Evolutionary conservation across 139 green algal species (phyloP).

Genomic region (Coelastrella sp.): DNA sequence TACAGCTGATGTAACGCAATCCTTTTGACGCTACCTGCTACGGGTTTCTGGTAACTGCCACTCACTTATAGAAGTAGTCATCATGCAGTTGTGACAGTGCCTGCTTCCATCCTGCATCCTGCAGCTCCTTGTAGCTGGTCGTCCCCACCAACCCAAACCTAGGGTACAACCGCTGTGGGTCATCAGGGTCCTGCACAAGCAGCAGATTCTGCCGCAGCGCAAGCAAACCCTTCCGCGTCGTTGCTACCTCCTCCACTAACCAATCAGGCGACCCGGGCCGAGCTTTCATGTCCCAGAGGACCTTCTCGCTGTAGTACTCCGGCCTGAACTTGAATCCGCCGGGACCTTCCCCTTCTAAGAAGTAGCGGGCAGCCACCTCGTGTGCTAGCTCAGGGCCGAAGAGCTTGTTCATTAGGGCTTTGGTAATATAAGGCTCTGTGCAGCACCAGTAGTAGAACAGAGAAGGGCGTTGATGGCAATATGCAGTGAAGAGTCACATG

Average conservation of each 20-base stretch:
- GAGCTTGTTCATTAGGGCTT: constrained; percentile 42
- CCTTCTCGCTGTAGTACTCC: constrained; percentile 60
- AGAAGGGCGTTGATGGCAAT: too few species aligned
- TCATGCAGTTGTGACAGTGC: constrained; percentile 85
- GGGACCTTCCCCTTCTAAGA: constrained; percentile 59
- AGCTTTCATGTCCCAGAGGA: background rate
- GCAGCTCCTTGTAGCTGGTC: constrained; percentile 80
- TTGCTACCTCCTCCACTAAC: constrained; percentile 71
- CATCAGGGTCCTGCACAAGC: constrained; percentile 83
- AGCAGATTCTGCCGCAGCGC: constrained; percentile 88
- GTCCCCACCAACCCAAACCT: constrained; percentile 72
- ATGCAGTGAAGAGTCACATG: too few species aligned
- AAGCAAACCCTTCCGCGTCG: constrained; percentile 78
- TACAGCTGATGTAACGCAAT: too few species aligned
- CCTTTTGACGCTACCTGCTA: too few species aligned
- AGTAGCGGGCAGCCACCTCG: constrained; percentile 72
- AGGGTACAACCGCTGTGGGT: constrained; percentile 79
- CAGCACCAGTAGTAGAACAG: background rate
- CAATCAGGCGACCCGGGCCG: constrained; percentile 73
- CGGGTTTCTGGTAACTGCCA: too few species aligned
- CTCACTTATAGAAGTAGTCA: constrained; percentile 89
- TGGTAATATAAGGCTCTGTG: constrained; percentile 42
- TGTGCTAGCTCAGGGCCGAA: constrained; percentile 38
- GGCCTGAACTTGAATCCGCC: constrained; percentile 63
- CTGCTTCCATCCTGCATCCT: constrained; percentile 65